Percentiles rank a stretch among this genome's conserved stretches.
phyloP scores from a whole-genome alignment of 805 yeast genomes.

The Ogataea populi-albae region DNA sequence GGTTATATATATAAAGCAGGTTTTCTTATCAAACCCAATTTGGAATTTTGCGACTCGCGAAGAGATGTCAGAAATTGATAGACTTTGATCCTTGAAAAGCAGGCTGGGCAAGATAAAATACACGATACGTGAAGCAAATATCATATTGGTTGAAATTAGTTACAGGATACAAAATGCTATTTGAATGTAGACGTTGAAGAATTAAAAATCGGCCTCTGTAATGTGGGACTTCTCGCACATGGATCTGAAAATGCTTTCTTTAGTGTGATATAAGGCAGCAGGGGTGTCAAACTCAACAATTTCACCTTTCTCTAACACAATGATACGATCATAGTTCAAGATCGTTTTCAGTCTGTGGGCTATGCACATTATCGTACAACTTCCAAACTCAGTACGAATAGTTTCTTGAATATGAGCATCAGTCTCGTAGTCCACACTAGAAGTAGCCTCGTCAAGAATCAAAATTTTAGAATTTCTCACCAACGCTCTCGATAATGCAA shows the following conservation, averaged over 20 bases:
- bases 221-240: conserved; percentile 54
- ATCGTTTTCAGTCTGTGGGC: conserved; percentile 72
- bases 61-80: too few relatives aligned
- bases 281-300: conserved; percentile 57
- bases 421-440: conserved; percentile 72
- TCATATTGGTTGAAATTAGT: too few relatives aligned
- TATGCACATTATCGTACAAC: conserved; percentile 67
- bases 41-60: too few relatives aligned
- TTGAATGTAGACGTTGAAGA: too few relatives aligned
- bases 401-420: conserved; percentile 62
- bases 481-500: conserved; percentile 69
- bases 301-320: conserved; percentile 58
- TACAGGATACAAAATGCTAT: too few relatives aligned
- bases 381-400: conserved; percentile 53
- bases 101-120: too few relatives aligned
- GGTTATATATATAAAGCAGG: too few relatives aligned
- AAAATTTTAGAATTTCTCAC: conserved; percentile 60
- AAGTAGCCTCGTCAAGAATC: conserved; percentile 74
- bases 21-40: too few relatives aligned
- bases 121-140: too few relatives aligned
- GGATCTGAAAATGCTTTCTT: conserved; percentile 45
- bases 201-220: conserved; percentile 37
- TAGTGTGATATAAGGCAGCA: conserved; percentile 36
- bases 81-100: too few relatives aligned
- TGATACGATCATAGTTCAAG: conserved; percentile 53